Percentiles rank a stretch among this genome's conserved stretches.
These are phyloP conservation scores for Neurospora sublineolata DNA, from an alignment of 495 filamentous ascomycete genomes.

Conservation along the genomic window DNA sequence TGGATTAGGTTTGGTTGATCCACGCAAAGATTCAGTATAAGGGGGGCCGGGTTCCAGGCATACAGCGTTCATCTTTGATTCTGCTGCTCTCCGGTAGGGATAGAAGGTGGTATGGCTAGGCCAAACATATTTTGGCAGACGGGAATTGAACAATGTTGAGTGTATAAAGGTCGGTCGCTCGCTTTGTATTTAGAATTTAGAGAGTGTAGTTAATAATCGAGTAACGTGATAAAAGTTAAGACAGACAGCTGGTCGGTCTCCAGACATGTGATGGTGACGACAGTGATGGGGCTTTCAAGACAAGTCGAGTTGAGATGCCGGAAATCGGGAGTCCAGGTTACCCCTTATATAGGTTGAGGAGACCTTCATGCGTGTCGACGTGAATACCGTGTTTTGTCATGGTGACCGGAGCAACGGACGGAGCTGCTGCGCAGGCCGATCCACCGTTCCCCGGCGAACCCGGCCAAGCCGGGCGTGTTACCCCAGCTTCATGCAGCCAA, in stretches of 20 bases:
- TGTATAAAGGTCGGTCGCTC: background rate
- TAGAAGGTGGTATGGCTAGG: background rate
- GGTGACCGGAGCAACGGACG: background rate
- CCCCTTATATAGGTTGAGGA: background rate
- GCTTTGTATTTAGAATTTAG: background rate
- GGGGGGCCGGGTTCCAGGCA: background rate
- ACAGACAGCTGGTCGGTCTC: background rate
- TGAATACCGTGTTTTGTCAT: background rate
- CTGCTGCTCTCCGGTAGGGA: background rate
- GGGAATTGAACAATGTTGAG: background rate
- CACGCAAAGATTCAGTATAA: background rate
- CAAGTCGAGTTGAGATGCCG: background rate
- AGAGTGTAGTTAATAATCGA: background rate
- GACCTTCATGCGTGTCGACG: background rate
- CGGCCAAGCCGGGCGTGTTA: background rate
- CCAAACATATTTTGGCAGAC: background rate
- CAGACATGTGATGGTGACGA: background rate
- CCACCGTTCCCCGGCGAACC: constrained; percentile 1
- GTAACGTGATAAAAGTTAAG: background rate
- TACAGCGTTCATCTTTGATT: background rate
- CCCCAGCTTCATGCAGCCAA: constrained; percentile 3
- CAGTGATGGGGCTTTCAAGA: background rate
- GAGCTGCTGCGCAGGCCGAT: background rate
- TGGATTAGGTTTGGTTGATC: background rate
- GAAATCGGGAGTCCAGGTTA: background rate